Evolutionary conservation across 805 yeast genomes (phyloP).

Genomic region (Cyberlindnera amylophila): DNA sequence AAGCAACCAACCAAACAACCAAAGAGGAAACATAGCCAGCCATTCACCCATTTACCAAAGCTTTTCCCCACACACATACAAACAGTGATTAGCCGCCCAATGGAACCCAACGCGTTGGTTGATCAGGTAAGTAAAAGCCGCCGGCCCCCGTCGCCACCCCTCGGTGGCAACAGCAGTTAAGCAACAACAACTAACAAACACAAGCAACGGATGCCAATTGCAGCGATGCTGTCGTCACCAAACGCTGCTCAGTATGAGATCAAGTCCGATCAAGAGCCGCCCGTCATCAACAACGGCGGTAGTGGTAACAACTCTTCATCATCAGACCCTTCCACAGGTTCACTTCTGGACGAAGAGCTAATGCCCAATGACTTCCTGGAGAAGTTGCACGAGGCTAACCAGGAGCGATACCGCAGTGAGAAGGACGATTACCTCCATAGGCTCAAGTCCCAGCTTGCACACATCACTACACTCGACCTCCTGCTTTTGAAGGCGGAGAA

Average conservation of each 20-base stretch:
- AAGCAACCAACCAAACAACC: background rate
- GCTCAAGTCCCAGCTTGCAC: conserved; percentile 24
- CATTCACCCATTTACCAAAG: too few relatives aligned
- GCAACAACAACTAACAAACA: background rate
- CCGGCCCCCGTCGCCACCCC: too few relatives aligned
- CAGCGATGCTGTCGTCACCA: background rate
- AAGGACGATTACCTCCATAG: conserved; percentile 23
- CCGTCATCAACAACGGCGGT: background rate
- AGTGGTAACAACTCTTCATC: background rate
- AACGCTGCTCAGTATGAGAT: background rate
- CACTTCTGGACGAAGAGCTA: conserved; percentile 9
- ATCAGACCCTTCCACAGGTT: background rate
- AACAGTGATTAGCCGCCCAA: too few relatives aligned
- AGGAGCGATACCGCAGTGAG: conserved; percentile 19
- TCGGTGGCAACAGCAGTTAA: too few relatives aligned
- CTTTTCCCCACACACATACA: too few relatives aligned
- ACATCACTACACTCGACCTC: conserved; percentile 27
- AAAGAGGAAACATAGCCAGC: too few relatives aligned
- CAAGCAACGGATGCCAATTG: background rate
- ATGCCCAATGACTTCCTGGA: conserved; percentile 16
- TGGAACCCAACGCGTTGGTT: too few relatives aligned
- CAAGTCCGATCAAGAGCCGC: background rate
- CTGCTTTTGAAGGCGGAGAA: conserved; percentile 23
- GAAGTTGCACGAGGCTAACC: conserved; percentile 22
- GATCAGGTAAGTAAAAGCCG: too few relatives aligned